Percentiles rank a stretch among this genome's conserved stretches.
Evolutionary conservation across 2,329 filamentous ascomycete genomes (phyloP).

Genomic region (Colletotrichum horii): DNA sequence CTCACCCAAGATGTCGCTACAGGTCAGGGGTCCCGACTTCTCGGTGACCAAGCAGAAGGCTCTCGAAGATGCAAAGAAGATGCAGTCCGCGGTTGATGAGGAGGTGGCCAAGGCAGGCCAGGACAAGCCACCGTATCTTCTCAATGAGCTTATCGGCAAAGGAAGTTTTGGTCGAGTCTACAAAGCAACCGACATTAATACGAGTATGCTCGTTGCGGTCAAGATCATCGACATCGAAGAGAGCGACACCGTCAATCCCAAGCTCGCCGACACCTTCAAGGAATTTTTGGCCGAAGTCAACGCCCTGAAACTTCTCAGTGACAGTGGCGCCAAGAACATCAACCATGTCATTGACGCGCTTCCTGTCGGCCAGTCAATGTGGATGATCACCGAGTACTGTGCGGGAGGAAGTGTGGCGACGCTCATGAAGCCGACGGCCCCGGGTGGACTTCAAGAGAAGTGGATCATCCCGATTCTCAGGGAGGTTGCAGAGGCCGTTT

Average conservation of each 20-base stretch:
- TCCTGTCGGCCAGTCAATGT: constrained; percentile 79
- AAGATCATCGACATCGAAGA: constrained; percentile 88
- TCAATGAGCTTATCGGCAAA: constrained; percentile 76
- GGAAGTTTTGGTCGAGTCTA: constrained; percentile 78
- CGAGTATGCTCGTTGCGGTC: constrained; percentile 68
- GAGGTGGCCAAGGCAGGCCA: constrained; percentile 64
- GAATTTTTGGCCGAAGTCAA: constrained; percentile 74
- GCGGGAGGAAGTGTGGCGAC: constrained; percentile 83
- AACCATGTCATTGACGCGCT: constrained; percentile 83
- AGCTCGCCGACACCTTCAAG: constrained; percentile 69
- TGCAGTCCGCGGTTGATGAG: constrained; percentile 69
- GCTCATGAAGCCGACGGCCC: constrained; percentile 70
- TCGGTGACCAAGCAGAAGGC: constrained; percentile 62
- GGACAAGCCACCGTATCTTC: constrained; percentile 68
- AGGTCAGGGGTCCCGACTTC: constrained; percentile 45
- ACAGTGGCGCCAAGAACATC: constrained; percentile 78
- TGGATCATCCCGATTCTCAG: constrained; percentile 72
- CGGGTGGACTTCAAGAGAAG: constrained; percentile 70
- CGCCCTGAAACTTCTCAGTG: constrained; percentile 74
- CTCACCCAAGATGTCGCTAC: constrained; percentile 41
- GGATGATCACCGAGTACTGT: constrained; percentile 89
- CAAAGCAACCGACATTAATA: constrained; percentile 59
- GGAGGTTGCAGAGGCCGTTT: constrained; percentile 69
- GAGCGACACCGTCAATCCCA: constrained; percentile 70
- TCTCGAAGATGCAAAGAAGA: constrained; percentile 72